A percentile compares a stretch with the other conserved stretches of the same genome.
These are phyloP conservation scores for Phialophora tarda DNA, from an alignment of 2,329 filamentous ascomycete species.

Conservation along the genomic window DNA sequence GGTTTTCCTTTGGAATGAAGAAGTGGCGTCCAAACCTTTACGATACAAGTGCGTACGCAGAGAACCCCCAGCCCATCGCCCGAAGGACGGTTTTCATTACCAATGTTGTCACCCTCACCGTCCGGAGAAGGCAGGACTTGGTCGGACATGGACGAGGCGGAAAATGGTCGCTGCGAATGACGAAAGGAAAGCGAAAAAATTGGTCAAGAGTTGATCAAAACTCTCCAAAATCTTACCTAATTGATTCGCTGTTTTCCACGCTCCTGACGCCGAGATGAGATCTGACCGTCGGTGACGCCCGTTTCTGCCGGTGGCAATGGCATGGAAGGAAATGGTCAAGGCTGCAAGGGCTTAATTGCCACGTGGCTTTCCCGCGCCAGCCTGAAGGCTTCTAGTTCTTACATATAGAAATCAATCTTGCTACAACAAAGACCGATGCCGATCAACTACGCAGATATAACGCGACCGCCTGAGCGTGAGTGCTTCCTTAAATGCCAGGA, in stretches of 20 bases:
- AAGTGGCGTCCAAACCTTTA: not conserved
- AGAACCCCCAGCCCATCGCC: not conserved
- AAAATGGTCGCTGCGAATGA: constrained; percentile 4
- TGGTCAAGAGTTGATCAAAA: constrained; percentile 17
- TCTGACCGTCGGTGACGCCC: not conserved
- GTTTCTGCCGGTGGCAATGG: not conserved
- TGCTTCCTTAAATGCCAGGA: not conserved
- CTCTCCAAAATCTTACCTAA: constrained; percentile 20
- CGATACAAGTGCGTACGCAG: not conserved
- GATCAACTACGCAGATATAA: not conserved
- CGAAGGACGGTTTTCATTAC: constrained; percentile 10
- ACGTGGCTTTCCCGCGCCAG: not conserved
- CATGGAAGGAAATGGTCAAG: no score
- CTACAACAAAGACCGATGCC: not conserved
- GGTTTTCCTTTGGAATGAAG: not conserved
- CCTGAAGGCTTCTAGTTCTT: not conserved
- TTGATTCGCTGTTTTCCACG: constrained; percentile 7
- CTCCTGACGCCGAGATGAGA: not conserved
- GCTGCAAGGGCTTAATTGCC: not conserved
- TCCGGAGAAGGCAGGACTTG: constrained; percentile 22
- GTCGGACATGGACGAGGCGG: constrained; percentile 5
- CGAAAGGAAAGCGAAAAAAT: constrained; percentile 15
- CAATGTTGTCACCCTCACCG: constrained; percentile 8
- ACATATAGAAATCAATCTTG: not conserved
- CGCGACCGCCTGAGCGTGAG: not conserved